Percentiles rank a stretch among this genome's conserved stretches.
Conservation (phyloP, 768 basidiomycete species). For the Tricholoma flavovirens region DNA sequence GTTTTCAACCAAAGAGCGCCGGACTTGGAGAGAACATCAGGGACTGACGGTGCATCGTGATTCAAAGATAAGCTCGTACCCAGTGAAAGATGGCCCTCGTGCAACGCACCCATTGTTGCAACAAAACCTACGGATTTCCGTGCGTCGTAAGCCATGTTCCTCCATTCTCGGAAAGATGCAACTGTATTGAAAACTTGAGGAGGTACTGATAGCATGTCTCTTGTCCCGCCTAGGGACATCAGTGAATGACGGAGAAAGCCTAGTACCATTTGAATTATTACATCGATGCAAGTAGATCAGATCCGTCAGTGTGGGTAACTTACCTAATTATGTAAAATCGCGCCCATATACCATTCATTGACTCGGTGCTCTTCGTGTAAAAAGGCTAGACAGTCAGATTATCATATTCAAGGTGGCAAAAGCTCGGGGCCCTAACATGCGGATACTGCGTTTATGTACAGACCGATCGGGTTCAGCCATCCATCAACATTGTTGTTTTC, state of each 20-base stretch:
- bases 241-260: not conserved
- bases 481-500: too few species aligned
- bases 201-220: conserved; percentile 13
- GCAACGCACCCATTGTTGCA: conserved; percentile 97
- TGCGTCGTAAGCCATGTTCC: conserved; percentile 51
- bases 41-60: not conserved
- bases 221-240: not conserved
- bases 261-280: not conserved
- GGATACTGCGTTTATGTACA: too few species aligned
- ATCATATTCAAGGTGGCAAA: too few species aligned
- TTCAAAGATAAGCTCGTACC: conserved; percentile 42
- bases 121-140: conserved; percentile 82
- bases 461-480: too few species aligned
- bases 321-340: too few species aligned
- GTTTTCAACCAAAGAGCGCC: conserved; percentile 67
- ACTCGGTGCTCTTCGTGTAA: too few species aligned
- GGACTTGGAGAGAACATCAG: conserved; percentile 47
- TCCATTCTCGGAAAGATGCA: conserved; percentile 65
- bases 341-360: too few species aligned
- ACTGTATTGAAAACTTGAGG: conserved; percentile 56
- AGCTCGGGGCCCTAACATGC: too few species aligned
- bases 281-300: not conserved
- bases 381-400: too few species aligned
- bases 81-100: conserved; percentile 87
- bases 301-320: not conserved